phyloP scores from a whole-genome alignment of 2,329 filamentous ascomycete genomes.

The Basipetospora chlamydospora region DNA sequence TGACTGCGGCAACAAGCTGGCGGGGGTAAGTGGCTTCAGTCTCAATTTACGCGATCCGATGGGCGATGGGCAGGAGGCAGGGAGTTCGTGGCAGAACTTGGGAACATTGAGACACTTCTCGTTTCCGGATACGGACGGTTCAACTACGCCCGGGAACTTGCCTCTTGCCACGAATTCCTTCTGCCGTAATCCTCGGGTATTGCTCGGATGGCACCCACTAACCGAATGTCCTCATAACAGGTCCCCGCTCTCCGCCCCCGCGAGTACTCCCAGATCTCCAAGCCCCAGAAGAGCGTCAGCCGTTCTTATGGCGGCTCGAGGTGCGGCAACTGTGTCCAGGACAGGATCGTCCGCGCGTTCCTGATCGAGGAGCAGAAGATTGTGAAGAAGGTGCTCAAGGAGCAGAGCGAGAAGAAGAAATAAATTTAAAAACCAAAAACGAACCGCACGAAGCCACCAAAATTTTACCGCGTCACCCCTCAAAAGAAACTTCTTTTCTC shows the following conservation, averaged over 20 bases:
- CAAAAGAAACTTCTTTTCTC: conserved; percentile 6
- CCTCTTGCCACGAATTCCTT: no score
- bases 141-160: no score
- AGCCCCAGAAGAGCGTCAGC: conserved; percentile 98
- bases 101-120: no score
- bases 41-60: not conserved
- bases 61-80: not conserved
- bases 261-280: conserved; percentile 93
- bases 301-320: conserved; percentile 96
- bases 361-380: conserved; percentile 99
- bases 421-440: conserved; percentile 33
- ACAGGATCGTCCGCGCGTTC: conserved; percentile 96
- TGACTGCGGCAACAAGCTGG: conserved; percentile 96
- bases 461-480: no score
- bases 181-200: not conserved
- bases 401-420: conserved; percentile 64
- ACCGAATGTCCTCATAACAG: no score
- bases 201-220: no score
- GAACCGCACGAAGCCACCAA: no score
- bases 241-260: conserved; percentile 93
- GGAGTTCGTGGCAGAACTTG: not conserved
- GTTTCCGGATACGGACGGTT: no score
- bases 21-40: conserved; percentile 66
- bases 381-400: conserved; percentile 99
- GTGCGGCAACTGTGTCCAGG: conserved; percentile 97